Base-by-base conservation (phyloP, 2,329 filamentous ascomycete species). In the Monilinia aucupariae region DNA sequence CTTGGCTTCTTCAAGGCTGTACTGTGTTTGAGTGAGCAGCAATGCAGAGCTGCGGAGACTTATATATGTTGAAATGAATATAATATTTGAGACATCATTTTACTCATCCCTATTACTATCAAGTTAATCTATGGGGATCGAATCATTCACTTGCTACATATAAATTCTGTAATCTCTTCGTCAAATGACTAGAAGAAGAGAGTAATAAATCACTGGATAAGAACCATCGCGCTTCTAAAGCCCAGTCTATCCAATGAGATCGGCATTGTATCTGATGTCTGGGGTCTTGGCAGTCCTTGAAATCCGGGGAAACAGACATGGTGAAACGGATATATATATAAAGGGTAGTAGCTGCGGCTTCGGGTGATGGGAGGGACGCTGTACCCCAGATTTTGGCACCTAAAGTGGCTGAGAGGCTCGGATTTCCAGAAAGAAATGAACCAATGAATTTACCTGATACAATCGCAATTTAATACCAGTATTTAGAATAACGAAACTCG, bases 321-420 rank as follows among this genome's bases (percentile, higher is more conserved):
- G 37, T 34, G 34, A 60, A 51, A 32, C 7, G 20, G 25, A 8
- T 4, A 12, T 8, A 53, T 53, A 32, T 39, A 51, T n/a, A 50
- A 12, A 53, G 25, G 7, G 43, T 43, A 27, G 7, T 25, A 25
- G 43, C 32, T 41, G 34, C 37, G 27, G 30, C 9, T 39, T 27
- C n/a, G 25, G 22, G 54, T 45, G 30, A 55, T 54, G 6, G 9
- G 32, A 1, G n/a, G 22, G 30, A 48, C 48, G 41, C 41, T 49
- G 60, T 43, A 56, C 34, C 52, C 53, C 52, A 13, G 59, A 48
- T 37, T 61, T 39, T 49, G 43, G n/a, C n/a, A 9, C 30, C 48
- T 22, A 8, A 6, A 39, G 25, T 51, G 45, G 10, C 22, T 50
- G 6, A 39, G 17, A 51, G 15, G 45, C 45, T 39, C 17, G 20